Evolutionary conservation across 345 rosid species (phyloP).

Genomic region (Anacardium occidentale): DNA sequence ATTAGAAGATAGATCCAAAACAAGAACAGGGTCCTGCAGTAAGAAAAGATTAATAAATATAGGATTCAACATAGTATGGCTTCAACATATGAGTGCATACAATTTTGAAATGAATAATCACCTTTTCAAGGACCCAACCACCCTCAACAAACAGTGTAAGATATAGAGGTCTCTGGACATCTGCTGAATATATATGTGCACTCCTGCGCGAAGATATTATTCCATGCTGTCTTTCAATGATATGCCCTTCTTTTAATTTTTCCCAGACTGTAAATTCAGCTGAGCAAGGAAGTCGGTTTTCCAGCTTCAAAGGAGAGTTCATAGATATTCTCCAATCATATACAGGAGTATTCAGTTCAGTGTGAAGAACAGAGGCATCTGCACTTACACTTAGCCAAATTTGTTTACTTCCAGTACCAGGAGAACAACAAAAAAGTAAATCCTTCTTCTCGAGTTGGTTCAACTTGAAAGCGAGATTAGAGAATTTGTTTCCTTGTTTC

Average conservation of each 20-base stretch:
- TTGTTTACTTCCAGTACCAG: conserved; percentile 56
- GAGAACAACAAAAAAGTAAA: conserved; percentile 62
- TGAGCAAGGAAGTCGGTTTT: conserved; percentile 89
- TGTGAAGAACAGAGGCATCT: conserved; percentile 87
- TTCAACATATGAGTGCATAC: conserved; percentile 5
- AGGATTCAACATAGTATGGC: neutral
- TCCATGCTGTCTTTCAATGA: conserved; percentile 63
- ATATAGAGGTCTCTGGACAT: conserved; percentile 69
- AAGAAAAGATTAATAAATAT: conserved; percentile 17
- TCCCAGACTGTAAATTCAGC: conserved; percentile 90
- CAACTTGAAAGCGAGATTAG: conserved; percentile 56
- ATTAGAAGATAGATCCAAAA: conserved; percentile 74
- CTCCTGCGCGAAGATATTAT: conserved; percentile 56
- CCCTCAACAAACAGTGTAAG: conserved; percentile 76
- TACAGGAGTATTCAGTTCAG: conserved; percentile 87
- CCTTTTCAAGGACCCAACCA: conserved; percentile 96
- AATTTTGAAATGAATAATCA: conserved; percentile 21
- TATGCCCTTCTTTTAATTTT: conserved; percentile 68
- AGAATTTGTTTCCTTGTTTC: conserved; percentile 56
- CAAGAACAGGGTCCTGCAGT: conserved; percentile 74
- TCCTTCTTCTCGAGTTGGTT: conserved; percentile 92
- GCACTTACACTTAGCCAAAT: conserved; percentile 88
- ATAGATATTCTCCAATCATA: conserved; percentile 95
- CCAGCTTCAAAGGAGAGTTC: conserved; percentile 84
- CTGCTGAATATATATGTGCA: conserved; percentile 68